Percentiles rank a stretch among this genome's conserved stretches.
Conservation (phyloP, 2,329 filamentous ascomycete species). For the Pseudocercospora eumusae region DNA sequence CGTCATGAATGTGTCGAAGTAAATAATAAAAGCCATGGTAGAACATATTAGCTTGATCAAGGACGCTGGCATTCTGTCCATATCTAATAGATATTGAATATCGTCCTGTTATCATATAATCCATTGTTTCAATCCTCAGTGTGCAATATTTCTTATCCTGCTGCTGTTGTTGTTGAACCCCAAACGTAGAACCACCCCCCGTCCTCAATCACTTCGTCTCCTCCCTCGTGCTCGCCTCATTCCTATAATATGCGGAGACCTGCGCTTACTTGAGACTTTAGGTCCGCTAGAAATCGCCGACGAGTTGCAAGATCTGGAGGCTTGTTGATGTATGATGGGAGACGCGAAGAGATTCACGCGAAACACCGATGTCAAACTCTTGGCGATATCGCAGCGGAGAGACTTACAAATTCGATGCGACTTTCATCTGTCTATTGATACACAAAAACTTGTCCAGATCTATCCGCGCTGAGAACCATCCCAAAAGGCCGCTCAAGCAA, state of each 20-base stretch:
- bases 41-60: too few relatives aligned
- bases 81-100: too few relatives aligned
- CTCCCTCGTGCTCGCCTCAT: conserved; percentile 51
- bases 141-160: conserved; percentile 14
- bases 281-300: not conserved
- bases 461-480: conserved; percentile 89
- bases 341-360: not conserved
- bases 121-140: too few relatives aligned
- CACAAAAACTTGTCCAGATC: conserved; percentile 85
- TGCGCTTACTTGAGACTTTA: not conserved
- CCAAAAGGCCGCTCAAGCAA: conserved; percentile 85
- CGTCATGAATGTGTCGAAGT: too few relatives aligned
- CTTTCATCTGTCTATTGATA: conserved; percentile 54
- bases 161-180: conserved; percentile 34
- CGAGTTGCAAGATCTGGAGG: not conserved
- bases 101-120: too few relatives aligned
- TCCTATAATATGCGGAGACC: conserved; percentile 64
- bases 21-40: too few relatives aligned
- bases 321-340: not conserved
- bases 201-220: conserved; percentile 55
- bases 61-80: too few relatives aligned
- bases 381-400: too few relatives aligned
- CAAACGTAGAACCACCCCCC: conserved; percentile 48
- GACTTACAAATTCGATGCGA: not conserved
- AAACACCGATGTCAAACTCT: not conserved